These are phyloP conservation scores for Ramaria sp. DNA, from an alignment of 768 basidiomycete genomes.

Conservation along the genomic window DNA sequence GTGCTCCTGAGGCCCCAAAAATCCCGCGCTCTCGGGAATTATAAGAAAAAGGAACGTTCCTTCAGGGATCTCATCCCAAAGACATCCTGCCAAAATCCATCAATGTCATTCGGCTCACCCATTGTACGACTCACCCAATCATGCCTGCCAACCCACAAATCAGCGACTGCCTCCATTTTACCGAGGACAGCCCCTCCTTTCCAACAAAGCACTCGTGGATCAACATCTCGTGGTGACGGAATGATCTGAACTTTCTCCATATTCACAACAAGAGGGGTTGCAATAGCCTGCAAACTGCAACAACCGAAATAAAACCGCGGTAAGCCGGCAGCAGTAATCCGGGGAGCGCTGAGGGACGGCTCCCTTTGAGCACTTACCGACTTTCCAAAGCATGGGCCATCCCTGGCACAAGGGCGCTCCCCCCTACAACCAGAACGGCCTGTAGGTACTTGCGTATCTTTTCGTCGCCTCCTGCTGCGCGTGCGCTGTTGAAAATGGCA, in stretches of 20 bases:
- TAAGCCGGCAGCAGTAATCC: too few relatives aligned
- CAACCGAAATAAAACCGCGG: not conserved
- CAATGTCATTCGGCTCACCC: not conserved
- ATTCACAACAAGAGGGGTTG: slow-evolving; percentile 67
- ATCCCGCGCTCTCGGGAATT: slow-evolving; percentile 9
- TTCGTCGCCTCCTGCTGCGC: slow-evolving; percentile 82
- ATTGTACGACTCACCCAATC: slow-evolving; percentile 64
- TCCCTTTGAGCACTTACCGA: slow-evolving; percentile 38
- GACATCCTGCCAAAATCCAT: slow-evolving; percentile 39
- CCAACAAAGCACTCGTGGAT: slow-evolving; percentile 86
- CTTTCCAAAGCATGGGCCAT: slow-evolving; percentile 82
- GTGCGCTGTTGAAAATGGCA: slow-evolving; percentile 83
- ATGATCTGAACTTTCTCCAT: slow-evolving; percentile 89
- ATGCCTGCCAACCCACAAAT: slow-evolving; percentile 76
- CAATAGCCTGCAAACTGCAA: slow-evolving; percentile 66
- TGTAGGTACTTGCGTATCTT: slow-evolving; percentile 84
- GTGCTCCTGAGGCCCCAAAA: not conserved
- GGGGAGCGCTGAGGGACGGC: too few relatives aligned
- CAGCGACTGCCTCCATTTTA: slow-evolving; percentile 82
- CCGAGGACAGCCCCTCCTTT: slow-evolving; percentile 89
- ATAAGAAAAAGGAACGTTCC: slow-evolving; percentile 75
- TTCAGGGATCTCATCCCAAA: slow-evolving; percentile 74
- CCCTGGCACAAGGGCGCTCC: slow-evolving; percentile 69
- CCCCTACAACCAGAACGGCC: slow-evolving; percentile 81
- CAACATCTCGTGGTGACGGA: slow-evolving; percentile 89